These are phyloP conservation scores for Wickerhamiella domercqiae DNA, from an alignment of 805 yeast species.

Conservation along the genomic window DNA sequence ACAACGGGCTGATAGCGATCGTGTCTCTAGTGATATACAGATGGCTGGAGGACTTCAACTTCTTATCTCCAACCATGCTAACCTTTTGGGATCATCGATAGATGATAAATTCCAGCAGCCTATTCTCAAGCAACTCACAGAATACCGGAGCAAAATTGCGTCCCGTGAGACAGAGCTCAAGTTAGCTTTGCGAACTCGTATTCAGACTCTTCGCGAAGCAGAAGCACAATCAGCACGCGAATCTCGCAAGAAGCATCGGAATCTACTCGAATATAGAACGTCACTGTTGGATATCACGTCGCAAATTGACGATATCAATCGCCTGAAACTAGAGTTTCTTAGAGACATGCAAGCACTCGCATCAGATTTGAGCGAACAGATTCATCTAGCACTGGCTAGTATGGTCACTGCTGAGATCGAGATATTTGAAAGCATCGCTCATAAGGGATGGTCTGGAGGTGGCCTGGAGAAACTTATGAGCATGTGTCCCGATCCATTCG, in stretches of 20 bases:
- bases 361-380: conserved; percentile 41
- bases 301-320: conserved; percentile 67
- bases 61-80: conserved; percentile 62
- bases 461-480: conserved; percentile 59
- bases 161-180: conserved; percentile 41
- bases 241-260: conserved; percentile 45
- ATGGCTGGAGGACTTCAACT: conserved; percentile 67
- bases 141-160: conserved; percentile 31
- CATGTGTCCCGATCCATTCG: conserved; percentile 53
- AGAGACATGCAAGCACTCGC: conserved; percentile 46
- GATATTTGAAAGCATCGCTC: conserved; percentile 63
- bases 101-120: conserved; percentile 42
- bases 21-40: conserved; percentile 43
- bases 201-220: conserved; percentile 37
- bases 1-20: not conserved
- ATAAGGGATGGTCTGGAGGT: conserved; percentile 78
- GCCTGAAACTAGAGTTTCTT: conserved; percentile 59
- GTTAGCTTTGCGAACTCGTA: conserved; percentile 35
- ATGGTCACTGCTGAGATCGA: conserved; percentile 68
- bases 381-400: conserved; percentile 43
- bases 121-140: conserved; percentile 29
- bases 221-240: conserved; percentile 48
- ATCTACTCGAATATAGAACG: conserved; percentile 50
- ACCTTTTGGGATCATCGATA: conserved; percentile 45
- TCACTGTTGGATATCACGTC: conserved; percentile 52